Conservation (phyloP, 2,329 filamentous ascomycete genomes). For the Fusarium sp. region DNA sequence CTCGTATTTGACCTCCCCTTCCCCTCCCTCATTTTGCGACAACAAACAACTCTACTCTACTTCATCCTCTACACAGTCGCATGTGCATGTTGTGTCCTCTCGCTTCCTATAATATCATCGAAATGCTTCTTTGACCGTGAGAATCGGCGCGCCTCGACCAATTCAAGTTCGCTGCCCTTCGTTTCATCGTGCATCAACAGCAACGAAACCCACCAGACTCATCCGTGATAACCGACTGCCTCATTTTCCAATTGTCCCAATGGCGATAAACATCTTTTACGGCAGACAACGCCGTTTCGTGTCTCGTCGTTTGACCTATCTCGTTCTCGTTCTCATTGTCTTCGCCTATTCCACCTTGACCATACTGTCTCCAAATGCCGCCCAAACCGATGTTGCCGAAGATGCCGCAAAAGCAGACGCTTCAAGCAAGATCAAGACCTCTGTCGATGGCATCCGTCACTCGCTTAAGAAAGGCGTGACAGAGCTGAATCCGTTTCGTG, state of each 20-base stretch:
- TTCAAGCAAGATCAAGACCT: conserved; percentile 61
- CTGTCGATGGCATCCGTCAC: conserved; percentile 58
- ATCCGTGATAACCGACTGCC: background rate
- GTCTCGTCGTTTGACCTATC: conserved; percentile 63
- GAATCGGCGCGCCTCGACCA: conserved; percentile 6
- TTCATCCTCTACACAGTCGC: background rate
- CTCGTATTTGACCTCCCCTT: conserved; percentile 17
- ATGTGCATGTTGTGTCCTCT: background rate
- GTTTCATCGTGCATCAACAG: conserved; percentile 5
- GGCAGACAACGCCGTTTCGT: conserved; percentile 63
- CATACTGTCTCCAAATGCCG: conserved; percentile 54
- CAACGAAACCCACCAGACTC: background rate
- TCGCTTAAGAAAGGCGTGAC: conserved; percentile 59
- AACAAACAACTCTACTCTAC: background rate
- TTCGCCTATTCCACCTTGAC: conserved; percentile 67
- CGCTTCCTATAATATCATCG: background rate
- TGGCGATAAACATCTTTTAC: conserved; percentile 53
- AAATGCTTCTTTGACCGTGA: conserved; percentile 26
- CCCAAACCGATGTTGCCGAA: background rate
- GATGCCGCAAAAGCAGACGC: conserved; percentile 5
- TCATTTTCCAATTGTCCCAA: conserved; percentile 11
- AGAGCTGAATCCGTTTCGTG: conserved; percentile 73
- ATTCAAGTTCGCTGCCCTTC: conserved; percentile 5
- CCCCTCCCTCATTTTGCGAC: background rate
- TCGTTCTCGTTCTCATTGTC: conserved; percentile 63